phyloP scores from a whole-genome alignment of 371 early-diverging fungal species.

The Syncephalastrum monosporum region DNA sequence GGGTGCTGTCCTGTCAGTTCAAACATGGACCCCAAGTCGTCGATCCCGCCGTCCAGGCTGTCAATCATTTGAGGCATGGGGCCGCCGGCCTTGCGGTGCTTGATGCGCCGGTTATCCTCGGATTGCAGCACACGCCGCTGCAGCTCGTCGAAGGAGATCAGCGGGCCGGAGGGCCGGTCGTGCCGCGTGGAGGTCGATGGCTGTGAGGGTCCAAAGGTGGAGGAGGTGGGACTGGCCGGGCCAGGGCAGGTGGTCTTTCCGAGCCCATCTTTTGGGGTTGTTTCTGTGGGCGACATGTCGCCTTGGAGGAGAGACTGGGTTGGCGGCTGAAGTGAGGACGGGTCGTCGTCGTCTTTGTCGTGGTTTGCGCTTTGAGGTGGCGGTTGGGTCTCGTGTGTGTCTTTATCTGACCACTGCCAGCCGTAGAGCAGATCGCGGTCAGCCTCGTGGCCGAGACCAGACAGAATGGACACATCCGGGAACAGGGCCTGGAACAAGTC shows the following conservation, averaged over 20 bases:
- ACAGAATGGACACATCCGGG: slow-evolving; percentile 19
- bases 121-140: slow-evolving; percentile 18
- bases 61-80: slow-evolving; percentile 37
- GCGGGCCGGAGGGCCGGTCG: background rate
- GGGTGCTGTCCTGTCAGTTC: slow-evolving; percentile 14
- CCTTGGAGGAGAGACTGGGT: too few relatives aligned
- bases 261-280: too few relatives aligned
- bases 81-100: too few relatives aligned
- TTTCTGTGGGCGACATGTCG: too few relatives aligned
- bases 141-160: slow-evolving; percentile 42
- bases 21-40: slow-evolving; percentile 51
- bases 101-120: slow-evolving; percentile 17
- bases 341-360: too few relatives aligned
- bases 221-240: too few relatives aligned
- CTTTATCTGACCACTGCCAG: slow-evolving; percentile 1
- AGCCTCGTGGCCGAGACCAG: slow-evolving; percentile 14
- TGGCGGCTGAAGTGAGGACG: too few relatives aligned
- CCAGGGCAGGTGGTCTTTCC: too few relatives aligned
- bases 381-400: background rate
- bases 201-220: too few relatives aligned
- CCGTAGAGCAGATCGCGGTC: slow-evolving; percentile 6
- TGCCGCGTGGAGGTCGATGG: too few relatives aligned
- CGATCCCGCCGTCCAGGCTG: slow-evolving; percentile 47
- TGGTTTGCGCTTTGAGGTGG: background rate
- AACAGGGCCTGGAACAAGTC: slow-evolving; percentile 18